Percentiles rank a stretch among this genome's conserved stretches.
These are phyloP conservation scores for Smittium culicis DNA, from an alignment of 371 early-diverging fungal genomes.

Conservation along the genomic window DNA sequence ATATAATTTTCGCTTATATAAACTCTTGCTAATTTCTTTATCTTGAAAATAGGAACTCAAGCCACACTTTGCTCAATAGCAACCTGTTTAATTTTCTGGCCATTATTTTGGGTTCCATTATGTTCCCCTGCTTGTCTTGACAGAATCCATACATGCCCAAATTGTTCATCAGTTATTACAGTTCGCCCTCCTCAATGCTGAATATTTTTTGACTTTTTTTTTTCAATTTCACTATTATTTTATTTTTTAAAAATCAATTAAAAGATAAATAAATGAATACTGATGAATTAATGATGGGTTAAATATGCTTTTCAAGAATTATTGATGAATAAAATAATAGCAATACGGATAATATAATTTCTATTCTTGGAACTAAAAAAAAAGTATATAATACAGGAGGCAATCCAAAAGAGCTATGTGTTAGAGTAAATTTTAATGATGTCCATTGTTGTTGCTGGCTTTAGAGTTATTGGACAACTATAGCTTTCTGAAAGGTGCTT, in stretches of 20 bases:
- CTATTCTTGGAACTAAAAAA: too few species aligned
- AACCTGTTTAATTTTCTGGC: slow-evolving; percentile 9
- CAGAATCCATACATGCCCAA: slow-evolving; percentile 8
- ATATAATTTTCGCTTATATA: too few species aligned
- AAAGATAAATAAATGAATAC: too few species aligned
- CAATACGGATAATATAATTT: not conserved
- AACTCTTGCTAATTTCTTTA: too few species aligned
- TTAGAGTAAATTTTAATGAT: slow-evolving; percentile 27
- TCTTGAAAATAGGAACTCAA: slow-evolving; percentile 8
- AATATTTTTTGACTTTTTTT: not conserved
- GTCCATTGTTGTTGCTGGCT: slow-evolving; percentile 13
- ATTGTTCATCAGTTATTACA: slow-evolving; percentile 9
- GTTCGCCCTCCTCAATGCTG: not conserved
- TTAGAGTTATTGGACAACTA: slow-evolving; percentile 58
- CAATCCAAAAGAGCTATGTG: too few species aligned
- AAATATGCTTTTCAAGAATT: too few species aligned
- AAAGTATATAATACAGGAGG: too few species aligned
- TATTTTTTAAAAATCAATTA: too few species aligned
- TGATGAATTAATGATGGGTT: too few species aligned
- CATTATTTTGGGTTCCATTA: slow-evolving; percentile 11
- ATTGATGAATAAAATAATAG: too few species aligned
- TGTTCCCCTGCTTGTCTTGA: slow-evolving; percentile 10
- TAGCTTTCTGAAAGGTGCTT: slow-evolving; percentile 46
- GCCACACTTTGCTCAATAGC: slow-evolving; percentile 3
- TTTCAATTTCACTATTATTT: not conserved